Evolutionary conservation across 140 eudicot species (phyloP).

Genomic region (Stevia rebaudiana): DNA sequence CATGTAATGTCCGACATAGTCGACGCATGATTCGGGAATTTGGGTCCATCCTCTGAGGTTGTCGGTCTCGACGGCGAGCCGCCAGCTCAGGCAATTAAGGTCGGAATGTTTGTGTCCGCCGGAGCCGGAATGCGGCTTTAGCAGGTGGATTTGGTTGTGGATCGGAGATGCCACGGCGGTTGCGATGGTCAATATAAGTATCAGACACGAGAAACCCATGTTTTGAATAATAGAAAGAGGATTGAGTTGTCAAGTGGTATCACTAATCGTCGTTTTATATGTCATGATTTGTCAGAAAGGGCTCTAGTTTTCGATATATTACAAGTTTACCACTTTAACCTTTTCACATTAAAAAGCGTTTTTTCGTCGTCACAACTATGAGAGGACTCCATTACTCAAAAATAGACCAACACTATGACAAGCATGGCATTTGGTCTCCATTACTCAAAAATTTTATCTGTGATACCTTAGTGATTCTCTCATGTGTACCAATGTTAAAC

Average conservation of each 20-base stretch:
- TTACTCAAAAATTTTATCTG: no score
- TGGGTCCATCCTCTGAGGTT: conserved; percentile 31
- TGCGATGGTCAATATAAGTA: neutral
- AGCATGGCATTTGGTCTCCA: no score
- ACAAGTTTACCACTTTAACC: neutral
- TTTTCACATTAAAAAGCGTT: no score
- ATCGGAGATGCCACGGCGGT: conserved; percentile 4
- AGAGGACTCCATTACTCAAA: no score
- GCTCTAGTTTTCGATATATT: neutral
- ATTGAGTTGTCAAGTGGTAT: neutral
- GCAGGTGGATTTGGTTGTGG: conserved; percentile 21
- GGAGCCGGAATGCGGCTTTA: conserved; percentile 41
- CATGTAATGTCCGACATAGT: conserved; percentile 48
- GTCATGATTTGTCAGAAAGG: neutral
- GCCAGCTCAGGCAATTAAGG: conserved; percentile 58
- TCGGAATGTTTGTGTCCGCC: conserved; percentile 25
- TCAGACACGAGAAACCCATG: neutral
- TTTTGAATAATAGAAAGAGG: neutral
- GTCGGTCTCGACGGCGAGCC: conserved; percentile 48
- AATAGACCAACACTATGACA: no score
- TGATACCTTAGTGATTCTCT: no score
- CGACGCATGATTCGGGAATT: conserved; percentile 39
- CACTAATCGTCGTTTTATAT: neutral
- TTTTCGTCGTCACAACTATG: no score
- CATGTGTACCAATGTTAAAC: no score